Evolutionary conservation across 1,139 yeast species (phyloP).

Genomic region (Pichia sp.): DNA sequence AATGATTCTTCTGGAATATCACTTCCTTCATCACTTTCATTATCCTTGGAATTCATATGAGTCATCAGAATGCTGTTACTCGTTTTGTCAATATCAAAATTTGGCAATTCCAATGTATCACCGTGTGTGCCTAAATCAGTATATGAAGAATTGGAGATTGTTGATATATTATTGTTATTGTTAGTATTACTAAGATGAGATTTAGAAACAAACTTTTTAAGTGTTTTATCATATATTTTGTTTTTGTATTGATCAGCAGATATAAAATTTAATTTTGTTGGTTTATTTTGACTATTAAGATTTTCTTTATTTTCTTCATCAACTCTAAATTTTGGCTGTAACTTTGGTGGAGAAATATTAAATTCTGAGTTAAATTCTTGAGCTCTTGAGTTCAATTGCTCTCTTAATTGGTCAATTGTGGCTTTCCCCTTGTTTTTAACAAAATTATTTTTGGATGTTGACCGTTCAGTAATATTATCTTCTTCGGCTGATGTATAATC

Average conservation of each 20-base stretch:
- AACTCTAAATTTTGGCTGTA: slow-evolving; percentile 1
- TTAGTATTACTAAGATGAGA: slow-evolving; percentile 12
- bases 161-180: not conserved
- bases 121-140: slow-evolving; percentile 1
- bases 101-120: slow-evolving; percentile 1
- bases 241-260: slow-evolving; percentile 27
- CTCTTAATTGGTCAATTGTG: slow-evolving; percentile 1
- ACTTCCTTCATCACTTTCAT: not conserved
- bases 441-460: not conserved
- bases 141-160: slow-evolving; percentile 2
- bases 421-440: not conserved
- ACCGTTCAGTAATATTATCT: not conserved
- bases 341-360: slow-evolving; percentile 8
- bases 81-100: slow-evolving; percentile 1
- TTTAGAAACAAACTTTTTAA: slow-evolving; percentile 21
- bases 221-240: slow-evolving; percentile 26
- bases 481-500: slow-evolving; percentile 27
- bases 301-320: not conserved
- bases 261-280: slow-evolving; percentile 26
- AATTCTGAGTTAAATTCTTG: slow-evolving; percentile 6
- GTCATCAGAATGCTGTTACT: slow-evolving; percentile 2
- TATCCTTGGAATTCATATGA: not conserved
- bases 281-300: not conserved
- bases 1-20: slow-evolving; percentile 28
- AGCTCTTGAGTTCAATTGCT: slow-evolving; percentile 3